Percentiles rank a stretch among this genome's conserved stretches.
phyloP scores from a whole-genome alignment of 2,329 filamentous ascomycete species.

The Fusarium brevicatenulatum region DNA sequence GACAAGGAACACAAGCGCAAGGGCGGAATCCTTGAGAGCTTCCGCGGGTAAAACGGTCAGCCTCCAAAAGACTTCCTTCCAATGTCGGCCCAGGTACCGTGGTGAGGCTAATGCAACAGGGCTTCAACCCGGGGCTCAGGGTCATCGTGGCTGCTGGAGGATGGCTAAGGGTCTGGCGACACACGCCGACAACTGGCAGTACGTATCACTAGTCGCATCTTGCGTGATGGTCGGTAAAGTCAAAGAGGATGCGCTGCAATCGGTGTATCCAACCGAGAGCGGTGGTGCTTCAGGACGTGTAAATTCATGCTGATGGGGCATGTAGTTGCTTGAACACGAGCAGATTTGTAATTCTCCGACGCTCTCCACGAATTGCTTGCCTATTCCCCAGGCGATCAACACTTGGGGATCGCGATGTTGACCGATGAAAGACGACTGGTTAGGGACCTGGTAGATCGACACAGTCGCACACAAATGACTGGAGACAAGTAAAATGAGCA shows the following conservation, averaged over 20 bases:
- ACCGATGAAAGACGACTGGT: constrained; percentile 17
- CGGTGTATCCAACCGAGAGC: constrained; percentile 3
- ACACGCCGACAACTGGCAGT: constrained; percentile 18
- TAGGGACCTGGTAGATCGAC: constrained; percentile 29
- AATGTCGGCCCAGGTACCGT: constrained; percentile 36
- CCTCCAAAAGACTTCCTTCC: constrained; percentile 15
- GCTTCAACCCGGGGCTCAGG: constrained; percentile 33
- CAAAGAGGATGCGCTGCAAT: not conserved
- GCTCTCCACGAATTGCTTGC: constrained; percentile 15
- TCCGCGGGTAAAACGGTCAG: constrained; percentile 37
- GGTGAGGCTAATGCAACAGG: constrained; percentile 41
- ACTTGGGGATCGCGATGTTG: constrained; percentile 27
- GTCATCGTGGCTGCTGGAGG: constrained; percentile 32
- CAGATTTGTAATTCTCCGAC: constrained; percentile 11
- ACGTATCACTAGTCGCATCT: constrained; percentile 13
- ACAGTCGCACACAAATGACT: constrained; percentile 11
- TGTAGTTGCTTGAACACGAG: not conserved
- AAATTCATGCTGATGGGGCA: constrained; percentile 1
- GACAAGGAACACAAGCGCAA: constrained; percentile 29
- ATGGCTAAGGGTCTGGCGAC: constrained; percentile 24
- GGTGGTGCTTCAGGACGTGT: not conserved
- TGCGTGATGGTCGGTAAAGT: constrained; percentile 5
- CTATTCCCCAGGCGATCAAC: constrained; percentile 10
- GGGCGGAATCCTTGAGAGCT: constrained; percentile 36
- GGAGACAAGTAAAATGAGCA: constrained; percentile 39